phyloP scores from a whole-genome alignment of 305 asterid species.

The Caryopteris hybrid region DNA sequence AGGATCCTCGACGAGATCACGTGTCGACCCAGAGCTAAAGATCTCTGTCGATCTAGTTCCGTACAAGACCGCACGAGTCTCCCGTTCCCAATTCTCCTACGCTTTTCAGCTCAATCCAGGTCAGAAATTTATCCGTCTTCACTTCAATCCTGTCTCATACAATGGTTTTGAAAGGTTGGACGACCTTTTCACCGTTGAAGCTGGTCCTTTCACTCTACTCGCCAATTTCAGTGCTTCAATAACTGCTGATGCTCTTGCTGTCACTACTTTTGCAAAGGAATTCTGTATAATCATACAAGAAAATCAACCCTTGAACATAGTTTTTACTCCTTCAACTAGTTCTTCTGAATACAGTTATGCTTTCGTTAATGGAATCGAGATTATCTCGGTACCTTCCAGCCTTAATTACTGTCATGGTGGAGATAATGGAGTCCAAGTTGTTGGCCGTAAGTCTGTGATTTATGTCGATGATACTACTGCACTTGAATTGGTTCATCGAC shows the following conservation, averaged over 20 bases:
- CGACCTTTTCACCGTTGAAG: conserved; percentile 41
- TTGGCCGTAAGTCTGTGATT: conserved; percentile 30
- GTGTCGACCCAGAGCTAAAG: neutral
- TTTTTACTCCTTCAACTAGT: conserved; percentile 23
- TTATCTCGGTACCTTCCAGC: conserved; percentile 33
- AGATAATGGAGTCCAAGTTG: conserved; percentile 29
- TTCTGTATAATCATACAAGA: conserved; percentile 27
- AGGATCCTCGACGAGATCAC: conserved; percentile 30
- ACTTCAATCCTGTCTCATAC: conserved; percentile 36
- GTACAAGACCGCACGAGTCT: conserved; percentile 41
- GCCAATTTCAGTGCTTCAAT: conserved; percentile 41
- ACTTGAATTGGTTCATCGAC: conserved; percentile 36
- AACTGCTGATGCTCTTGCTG: conserved; percentile 34
- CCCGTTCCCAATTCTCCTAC: conserved; percentile 37
- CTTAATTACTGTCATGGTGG: conserved; percentile 31
- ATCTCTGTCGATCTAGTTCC: conserved; percentile 32
- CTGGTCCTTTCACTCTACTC: conserved; percentile 40
- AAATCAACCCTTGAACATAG: conserved; percentile 17
- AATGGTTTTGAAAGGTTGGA: conserved; percentile 23
- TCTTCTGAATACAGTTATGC: conserved; percentile 17
- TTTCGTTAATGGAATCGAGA: conserved; percentile 47
- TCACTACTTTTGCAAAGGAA: conserved; percentile 24
- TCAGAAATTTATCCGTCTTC: conserved; percentile 51
- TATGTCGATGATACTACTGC: conserved; percentile 34
- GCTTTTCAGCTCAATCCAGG: conserved; percentile 39